A percentile compares a stretch with the other conserved stretches of the same genome.
These are phyloP conservation scores for Talaromyces sp. DNA, from an alignment of 2,329 filamentous ascomycete genomes.

Conservation along the genomic window DNA sequence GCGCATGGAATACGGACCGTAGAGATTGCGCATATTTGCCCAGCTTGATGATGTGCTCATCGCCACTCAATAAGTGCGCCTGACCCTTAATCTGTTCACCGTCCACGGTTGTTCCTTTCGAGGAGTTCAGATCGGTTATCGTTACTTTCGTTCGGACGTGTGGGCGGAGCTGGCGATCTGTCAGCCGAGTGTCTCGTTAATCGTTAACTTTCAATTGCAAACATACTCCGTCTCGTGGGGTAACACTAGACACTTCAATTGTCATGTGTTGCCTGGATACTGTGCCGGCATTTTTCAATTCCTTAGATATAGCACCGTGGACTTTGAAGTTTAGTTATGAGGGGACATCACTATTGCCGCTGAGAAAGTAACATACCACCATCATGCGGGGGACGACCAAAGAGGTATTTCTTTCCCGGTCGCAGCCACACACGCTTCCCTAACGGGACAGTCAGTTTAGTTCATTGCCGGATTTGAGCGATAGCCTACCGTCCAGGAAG, in stretches of 20 bases:
- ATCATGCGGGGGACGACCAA: conserved; percentile 72
- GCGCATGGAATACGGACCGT: conserved; percentile 30
- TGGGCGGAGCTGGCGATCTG: conserved; percentile 57
- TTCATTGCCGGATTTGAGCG: neutral
- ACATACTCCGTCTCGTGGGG: conserved; percentile 67
- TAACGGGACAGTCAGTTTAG: conserved; percentile 45
- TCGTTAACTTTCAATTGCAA: conserved; percentile 4
- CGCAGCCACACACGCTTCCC: conserved; percentile 79
- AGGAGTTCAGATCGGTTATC: conserved; percentile 79
- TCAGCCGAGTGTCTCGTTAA: neutral
- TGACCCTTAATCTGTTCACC: conserved; percentile 67
- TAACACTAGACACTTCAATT: conserved; percentile 69
- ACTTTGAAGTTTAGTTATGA: conserved; percentile 46
- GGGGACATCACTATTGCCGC: neutral
- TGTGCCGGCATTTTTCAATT: conserved; percentile 53
- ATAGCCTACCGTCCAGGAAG: conserved; percentile 46
- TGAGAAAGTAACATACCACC: conserved; percentile 53
- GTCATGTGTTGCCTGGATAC: conserved; percentile 89
- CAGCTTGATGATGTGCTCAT: conserved; percentile 68
- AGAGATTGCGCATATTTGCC: conserved; percentile 67
- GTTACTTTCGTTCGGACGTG: conserved; percentile 69
- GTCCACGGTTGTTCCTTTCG: conserved; percentile 79
- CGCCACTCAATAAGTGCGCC: conserved; percentile 58
- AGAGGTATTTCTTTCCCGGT: conserved; percentile 81
- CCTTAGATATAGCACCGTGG: conserved; percentile 70